phyloP scores from a whole-genome alignment of 2,329 filamentous ascomycete species.

The Coniochaeta pulveracea region DNA sequence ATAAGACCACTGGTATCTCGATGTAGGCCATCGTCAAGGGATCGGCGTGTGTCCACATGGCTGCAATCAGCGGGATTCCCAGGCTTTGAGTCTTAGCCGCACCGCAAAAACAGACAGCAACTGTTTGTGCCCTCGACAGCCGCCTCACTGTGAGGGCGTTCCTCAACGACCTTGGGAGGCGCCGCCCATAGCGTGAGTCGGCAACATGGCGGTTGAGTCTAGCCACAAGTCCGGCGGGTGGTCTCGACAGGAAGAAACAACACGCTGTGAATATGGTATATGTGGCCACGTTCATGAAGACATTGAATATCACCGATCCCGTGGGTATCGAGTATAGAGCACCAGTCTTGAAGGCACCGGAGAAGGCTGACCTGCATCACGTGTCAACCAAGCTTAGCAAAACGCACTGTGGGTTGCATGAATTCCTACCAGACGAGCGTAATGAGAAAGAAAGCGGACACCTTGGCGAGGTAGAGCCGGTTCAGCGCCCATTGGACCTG shows the following conservation, averaged over 20 bases:
- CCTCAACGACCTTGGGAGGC: constrained; percentile 17
- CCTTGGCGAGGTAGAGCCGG: constrained; percentile 38
- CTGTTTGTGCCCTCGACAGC: constrained; percentile 48
- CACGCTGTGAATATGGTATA: constrained; percentile 52
- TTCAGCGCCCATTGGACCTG: constrained; percentile 40
- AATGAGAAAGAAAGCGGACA: constrained; percentile 34
- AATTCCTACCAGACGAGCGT: constrained; percentile 34
- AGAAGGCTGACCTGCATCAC: constrained; percentile 50
- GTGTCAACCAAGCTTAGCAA: constrained; percentile 23
- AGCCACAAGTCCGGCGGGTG: constrained; percentile 21
- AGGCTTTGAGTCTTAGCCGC: constrained; percentile 63
- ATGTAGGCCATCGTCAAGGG: constrained; percentile 44
- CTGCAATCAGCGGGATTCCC: constrained; percentile 55
- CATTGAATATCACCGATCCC: constrained; percentile 52
- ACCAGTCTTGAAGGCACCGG: constrained; percentile 51
- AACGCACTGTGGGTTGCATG: not conserved
- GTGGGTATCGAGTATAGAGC: constrained; percentile 47
- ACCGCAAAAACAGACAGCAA: constrained; percentile 63
- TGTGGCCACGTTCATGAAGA: constrained; percentile 55
- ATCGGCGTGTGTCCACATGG: constrained; percentile 52
- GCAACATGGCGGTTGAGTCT: constrained; percentile 22
- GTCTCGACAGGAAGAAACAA: constrained; percentile 40
- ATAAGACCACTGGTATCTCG: constrained; percentile 53
- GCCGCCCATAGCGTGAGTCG: constrained; percentile 15
- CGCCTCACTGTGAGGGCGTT: constrained; percentile 33